A percentile compares a stretch with the other conserved stretches of the same genome.
phyloP scores from a whole-genome alignment of 192 early-diverging fungal genomes.

The Backusella tarrabulga region DNA sequence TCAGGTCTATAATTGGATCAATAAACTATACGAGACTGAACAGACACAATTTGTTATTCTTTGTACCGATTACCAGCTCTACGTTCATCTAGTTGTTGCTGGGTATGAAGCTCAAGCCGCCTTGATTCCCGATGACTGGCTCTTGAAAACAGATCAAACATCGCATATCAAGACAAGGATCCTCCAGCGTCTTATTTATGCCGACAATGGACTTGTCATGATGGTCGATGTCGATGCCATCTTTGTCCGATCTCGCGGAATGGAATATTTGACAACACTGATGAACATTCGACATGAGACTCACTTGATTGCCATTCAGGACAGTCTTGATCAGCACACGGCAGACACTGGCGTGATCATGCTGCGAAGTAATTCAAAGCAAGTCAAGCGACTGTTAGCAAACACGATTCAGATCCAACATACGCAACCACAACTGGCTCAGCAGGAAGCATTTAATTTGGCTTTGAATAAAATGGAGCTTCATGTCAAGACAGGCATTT shows the following conservation, averaged over 20 bases:
- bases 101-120: conserved; percentile 20
- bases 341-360: conserved; percentile 32
- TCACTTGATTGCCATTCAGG: conserved; percentile 25
- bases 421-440: conserved; percentile 3
- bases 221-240: conserved; percentile 33
- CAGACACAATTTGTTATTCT: conserved; percentile 28
- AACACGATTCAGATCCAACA: conserved; percentile 27
- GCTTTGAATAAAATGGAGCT: conserved; percentile 25
- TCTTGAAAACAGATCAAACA: conserved; percentile 14
- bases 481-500: conserved; percentile 16
- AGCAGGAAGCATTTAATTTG: conserved; percentile 33
- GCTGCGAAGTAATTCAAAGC: conserved; percentile 11
- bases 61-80: conserved; percentile 31
- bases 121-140: conserved; percentile 25
- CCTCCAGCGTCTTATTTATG: conserved; percentile 29
- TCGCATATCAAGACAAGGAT: conserved; percentile 33
- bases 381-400: conserved; percentile 21
- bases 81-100: conserved; percentile 13
- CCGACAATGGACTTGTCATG: conserved; percentile 18
- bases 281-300: conserved; percentile 23
- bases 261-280: conserved; percentile 16
- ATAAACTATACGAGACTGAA: conserved; percentile 15
- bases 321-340: conserved; percentile 22
- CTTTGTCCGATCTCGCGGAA: conserved; percentile 19
- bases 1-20: conserved; percentile 36